Percentiles rank a stretch among this genome's conserved stretches.
Conservation (phyloP, 345 rosid species). For the Hirschfeldia incana region DNA sequence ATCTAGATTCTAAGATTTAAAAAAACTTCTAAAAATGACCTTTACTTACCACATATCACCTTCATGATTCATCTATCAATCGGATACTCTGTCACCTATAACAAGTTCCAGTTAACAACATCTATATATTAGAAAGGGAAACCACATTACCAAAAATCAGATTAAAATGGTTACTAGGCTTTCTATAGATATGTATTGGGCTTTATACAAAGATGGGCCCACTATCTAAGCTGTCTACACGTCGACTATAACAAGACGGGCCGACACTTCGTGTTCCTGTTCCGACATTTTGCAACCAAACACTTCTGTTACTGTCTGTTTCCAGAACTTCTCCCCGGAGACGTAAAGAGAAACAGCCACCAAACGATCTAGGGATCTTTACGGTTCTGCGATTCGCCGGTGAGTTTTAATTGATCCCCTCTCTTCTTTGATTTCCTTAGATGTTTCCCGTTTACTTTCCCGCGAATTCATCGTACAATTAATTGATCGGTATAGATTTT, state of each 20-base stretch:
- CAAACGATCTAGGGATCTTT: background rate
- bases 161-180: background rate
- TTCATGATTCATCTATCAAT: too few species aligned
- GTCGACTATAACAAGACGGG: background rate
- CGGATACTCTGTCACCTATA: too few species aligned
- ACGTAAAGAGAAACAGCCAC: background rate
- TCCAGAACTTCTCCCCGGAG: constrained; percentile 9
- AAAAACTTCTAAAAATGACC: background rate
- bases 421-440: background rate
- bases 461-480: constrained; percentile 1
- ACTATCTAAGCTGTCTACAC: background rate
- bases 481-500: constrained; percentile 4
- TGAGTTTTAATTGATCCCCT: background rate
- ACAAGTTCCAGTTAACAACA: too few species aligned
- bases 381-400: constrained; percentile 22
- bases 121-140: too few species aligned
- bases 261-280: background rate
- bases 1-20: background rate
- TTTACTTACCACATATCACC: background rate
- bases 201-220: constrained; percentile 13
- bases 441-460: background rate
- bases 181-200: background rate
- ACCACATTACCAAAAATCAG: too few species aligned
- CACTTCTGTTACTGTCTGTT: background rate
- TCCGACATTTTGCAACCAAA: background rate